Base-by-base conservation (phyloP, 495 filamentous ascomycete genomes). In the Podospora bellae-mahoneyi region DNA sequence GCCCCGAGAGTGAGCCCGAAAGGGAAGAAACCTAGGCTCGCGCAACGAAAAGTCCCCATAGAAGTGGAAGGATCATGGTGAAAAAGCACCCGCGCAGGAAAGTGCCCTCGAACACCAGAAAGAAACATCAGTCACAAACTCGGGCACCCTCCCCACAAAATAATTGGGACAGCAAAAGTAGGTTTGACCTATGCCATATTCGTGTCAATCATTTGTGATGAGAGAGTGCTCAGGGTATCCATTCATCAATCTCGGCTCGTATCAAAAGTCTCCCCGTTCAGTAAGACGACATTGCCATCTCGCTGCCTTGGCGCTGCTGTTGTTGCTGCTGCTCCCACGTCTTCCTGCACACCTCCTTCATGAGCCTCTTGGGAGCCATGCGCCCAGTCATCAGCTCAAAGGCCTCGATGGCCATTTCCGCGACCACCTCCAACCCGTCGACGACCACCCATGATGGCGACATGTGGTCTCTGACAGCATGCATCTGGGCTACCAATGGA, bases 351-450 rank as follows among this genome's bases (percentile, higher is more conserved):
- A 83, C 76, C 62, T 76, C 76, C 68, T 89, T 85, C 91, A 95
- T 95, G 23, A 91, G 68, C 60, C 86, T 81, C 54, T 89, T 85
- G 3, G 91, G 92, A 18, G 92, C 92, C 78, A 91, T 87, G 26
- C 91, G 83, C n/a, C 91, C 92, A 4, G 91, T 92, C 82, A 94
- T 91, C 59, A 94, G 77, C 76, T 94, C 91, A 74, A 93, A 94
- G 59, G 92, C 90, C 28, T 92, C 90, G 76, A 91, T 92, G 2
- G 90, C 92, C 80, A 92, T 91, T 75, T 95, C 92, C 1, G 86
- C 85, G 0, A 95, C 84, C 32, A 94, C 86, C 73, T 93, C 92
- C 10, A 94, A 78, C 5, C 91, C 91, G 72, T 94, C 91, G n/a
- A 93, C 86, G 39, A 90, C 83, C 4, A 91, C 88, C 91, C 91